phyloP scores from a whole-genome alignment of 805 yeast genomes.

The Candida maris region DNA sequence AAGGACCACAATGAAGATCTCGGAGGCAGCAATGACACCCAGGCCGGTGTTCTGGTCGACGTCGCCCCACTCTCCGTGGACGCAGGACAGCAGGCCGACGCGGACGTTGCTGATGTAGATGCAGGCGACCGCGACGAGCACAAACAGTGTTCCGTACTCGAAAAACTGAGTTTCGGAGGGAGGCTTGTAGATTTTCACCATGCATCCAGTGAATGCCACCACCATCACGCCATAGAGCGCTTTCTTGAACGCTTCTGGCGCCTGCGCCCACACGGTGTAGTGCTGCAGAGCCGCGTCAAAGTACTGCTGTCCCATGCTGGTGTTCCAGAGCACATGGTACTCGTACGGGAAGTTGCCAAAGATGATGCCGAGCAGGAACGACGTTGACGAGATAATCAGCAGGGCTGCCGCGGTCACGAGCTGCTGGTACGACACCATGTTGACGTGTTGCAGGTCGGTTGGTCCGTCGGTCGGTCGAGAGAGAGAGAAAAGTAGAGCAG shows the following conservation, averaged over 20 bases:
- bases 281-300: conserved; percentile 65
- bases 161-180: conserved; percentile 77
- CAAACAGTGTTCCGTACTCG: conserved; percentile 83
- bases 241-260: conserved; percentile 57
- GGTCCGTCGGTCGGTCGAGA: too few species aligned
- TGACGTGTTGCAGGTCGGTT: too few species aligned
- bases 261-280: conserved; percentile 67
- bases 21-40: conserved; percentile 88
- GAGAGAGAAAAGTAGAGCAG: too few species aligned
- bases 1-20: conserved; percentile 66
- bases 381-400: conserved; percentile 40
- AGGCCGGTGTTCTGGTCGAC: conserved; percentile 82
- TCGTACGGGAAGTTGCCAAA: conserved; percentile 83
- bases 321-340: conserved; percentile 64
- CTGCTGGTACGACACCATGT: conserved; percentile 28
- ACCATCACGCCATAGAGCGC: conserved; percentile 58
- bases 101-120: conserved; percentile 84
- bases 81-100: conserved; percentile 69
- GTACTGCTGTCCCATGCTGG: conserved; percentile 46
- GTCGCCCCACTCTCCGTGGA: conserved; percentile 87
- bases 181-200: conserved; percentile 84
- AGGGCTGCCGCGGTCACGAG: conserved; percentile 33
- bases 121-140: conserved; percentile 67
- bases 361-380: conserved; percentile 77
- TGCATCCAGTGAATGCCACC: conserved; percentile 68